Evolutionary conservation across 495 filamentous ascomycete genomes (phyloP).

Genomic region (Ramalina peruviana): DNA sequence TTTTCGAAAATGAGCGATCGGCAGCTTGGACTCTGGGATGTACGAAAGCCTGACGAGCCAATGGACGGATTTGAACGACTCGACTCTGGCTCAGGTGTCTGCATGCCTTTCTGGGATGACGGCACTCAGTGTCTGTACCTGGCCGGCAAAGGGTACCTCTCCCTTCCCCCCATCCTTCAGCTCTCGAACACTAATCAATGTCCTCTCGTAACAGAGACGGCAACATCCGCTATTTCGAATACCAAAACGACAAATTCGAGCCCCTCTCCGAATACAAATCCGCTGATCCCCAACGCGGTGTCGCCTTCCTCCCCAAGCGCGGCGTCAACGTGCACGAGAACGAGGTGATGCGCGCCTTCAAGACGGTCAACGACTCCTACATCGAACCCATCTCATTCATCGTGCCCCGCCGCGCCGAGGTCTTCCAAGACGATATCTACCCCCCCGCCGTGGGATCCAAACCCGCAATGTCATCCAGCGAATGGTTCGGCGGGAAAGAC

Average conservation of each 20-base stretch:
- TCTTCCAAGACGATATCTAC: slow-evolving; percentile 95
- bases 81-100: slow-evolving; percentile 91
- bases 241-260: slow-evolving; percentile 95
- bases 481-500: slow-evolving; percentile 80
- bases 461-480: slow-evolving; percentile 60
- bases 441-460: slow-evolving; percentile 66
- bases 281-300: slow-evolving; percentile 77
- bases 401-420: slow-evolving; percentile 87
- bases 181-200: not conserved
- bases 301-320: slow-evolving; percentile 90
- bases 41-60: slow-evolving; percentile 62
- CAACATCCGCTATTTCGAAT: slow-evolving; percentile 97
- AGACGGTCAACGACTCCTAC: slow-evolving; percentile 86
- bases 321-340: slow-evolving; percentile 95
- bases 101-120: slow-evolving; percentile 99
- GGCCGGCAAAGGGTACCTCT: slow-evolving; percentile 81
- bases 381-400: slow-evolving; percentile 97
- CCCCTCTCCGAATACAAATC: slow-evolving; percentile 94
- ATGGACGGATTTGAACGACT: slow-evolving; percentile 77
- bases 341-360: slow-evolving; percentile 88
- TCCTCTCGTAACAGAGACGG: slow-evolving; percentile 51
- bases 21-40: slow-evolving; percentile 91
- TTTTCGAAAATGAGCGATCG: slow-evolving; percentile 98
- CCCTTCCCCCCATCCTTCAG: not conserved
- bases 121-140: slow-evolving; percentile 85